These are phyloP conservation scores for Leersia perrieri DNA, from an alignment of 176 grass and related monocot species.

Conservation along the genomic window DNA sequence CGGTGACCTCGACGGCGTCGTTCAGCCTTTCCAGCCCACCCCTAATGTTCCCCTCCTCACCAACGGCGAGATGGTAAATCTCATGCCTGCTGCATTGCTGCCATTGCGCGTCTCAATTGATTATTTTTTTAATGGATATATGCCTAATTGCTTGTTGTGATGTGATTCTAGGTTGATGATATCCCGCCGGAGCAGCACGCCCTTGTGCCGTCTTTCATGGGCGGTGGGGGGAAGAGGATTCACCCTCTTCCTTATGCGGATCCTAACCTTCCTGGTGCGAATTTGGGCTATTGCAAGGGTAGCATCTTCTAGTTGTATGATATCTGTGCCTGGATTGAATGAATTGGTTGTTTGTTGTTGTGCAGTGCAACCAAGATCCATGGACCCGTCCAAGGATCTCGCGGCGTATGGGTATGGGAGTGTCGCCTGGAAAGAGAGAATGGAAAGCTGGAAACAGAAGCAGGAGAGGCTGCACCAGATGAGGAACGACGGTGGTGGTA, in stretches of 20 bases:
- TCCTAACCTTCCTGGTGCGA: conserved; percentile 65
- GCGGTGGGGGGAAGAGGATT: conserved; percentile 77
- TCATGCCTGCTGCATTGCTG: background rate
- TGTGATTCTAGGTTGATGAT: conserved; percentile 60
- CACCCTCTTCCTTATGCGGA: conserved; percentile 84
- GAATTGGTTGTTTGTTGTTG: background rate
- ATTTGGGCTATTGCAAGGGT: background rate
- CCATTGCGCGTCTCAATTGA: background rate
- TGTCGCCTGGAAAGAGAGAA: conserved; percentile 88
- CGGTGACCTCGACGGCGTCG: conserved; percentile 27
- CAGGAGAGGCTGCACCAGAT: conserved; percentile 60
- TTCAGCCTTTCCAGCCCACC: conserved; percentile 33
- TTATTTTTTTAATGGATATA: rapidly evolving
- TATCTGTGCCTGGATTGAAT: background rate
- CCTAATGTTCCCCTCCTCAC: conserved; percentile 85
- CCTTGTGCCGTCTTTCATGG: conserved; percentile 82
- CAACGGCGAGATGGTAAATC: conserved; percentile 74
- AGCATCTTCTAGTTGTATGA: background rate
- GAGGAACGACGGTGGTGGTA: conserved; percentile 41
- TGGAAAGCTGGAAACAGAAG: conserved; percentile 91
- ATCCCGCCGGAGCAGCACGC: conserved; percentile 95
- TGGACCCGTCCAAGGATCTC: conserved; percentile 95
- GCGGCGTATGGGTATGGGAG: conserved; percentile 90
- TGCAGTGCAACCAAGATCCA: conserved; percentile 90
- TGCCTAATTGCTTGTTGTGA: background rate